phyloP scores from a whole-genome alignment of 306 rosid genomes.

The Canavalia gladiata region DNA sequence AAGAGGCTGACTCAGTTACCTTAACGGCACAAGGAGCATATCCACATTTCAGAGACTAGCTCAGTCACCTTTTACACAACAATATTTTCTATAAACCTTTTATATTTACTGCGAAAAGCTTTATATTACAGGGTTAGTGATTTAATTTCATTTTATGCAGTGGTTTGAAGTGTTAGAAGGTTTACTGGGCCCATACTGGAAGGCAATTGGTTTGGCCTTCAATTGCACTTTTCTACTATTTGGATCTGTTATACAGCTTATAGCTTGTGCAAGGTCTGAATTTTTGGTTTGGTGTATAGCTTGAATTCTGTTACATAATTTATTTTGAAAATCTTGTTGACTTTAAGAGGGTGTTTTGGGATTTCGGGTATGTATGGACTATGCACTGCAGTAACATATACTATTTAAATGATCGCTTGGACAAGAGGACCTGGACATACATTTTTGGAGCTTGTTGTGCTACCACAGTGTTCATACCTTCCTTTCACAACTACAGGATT shows the following conservation, averaged over 20 bases:
- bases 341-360: neutral
- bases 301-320: neutral
- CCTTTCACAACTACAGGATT: conserved; percentile 92
- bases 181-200: conserved; percentile 91
- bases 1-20: too few relatives aligned
- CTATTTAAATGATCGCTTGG: conserved; percentile 84
- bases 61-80: neutral
- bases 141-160: conserved; percentile 50
- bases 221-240: conserved; percentile 93
- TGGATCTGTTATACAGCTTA: conserved; percentile 95
- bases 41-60: too few relatives aligned
- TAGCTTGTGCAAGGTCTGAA: conserved; percentile 93
- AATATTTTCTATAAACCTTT: neutral
- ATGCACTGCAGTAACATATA: conserved; percentile 77
- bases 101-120: neutral
- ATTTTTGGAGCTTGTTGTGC: conserved; percentile 98
- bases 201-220: conserved; percentile 89
- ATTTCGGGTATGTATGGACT: conserved; percentile 7
- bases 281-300: neutral
- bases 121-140: neutral
- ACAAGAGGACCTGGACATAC: conserved; percentile 97
- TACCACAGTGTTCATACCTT: conserved; percentile 94
- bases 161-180: conserved; percentile 99
- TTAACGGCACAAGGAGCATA: too few relatives aligned
- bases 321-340: neutral